A percentile compares a stretch with the other conserved stretches of the same genome.
phyloP scores from a whole-genome alignment of 1,284 basidiomycete genomes.

The Cutaneotrichosporon dermatis region DNA sequence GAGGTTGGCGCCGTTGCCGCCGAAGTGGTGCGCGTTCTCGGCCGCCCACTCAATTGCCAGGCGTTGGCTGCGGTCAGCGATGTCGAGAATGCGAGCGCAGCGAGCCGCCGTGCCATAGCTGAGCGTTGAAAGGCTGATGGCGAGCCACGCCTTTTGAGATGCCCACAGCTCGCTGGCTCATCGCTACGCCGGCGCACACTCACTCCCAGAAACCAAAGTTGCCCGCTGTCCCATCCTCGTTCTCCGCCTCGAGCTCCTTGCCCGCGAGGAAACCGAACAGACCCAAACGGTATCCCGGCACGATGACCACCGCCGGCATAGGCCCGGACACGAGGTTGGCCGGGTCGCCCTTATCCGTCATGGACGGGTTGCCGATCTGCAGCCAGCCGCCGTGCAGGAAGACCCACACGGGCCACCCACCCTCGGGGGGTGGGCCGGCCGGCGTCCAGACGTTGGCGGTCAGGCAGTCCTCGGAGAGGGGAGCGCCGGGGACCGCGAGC shows the following conservation, averaged over 20 bases:
- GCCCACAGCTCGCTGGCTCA: no score
- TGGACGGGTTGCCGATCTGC: conserved; percentile 26
- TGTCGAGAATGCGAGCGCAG: no score
- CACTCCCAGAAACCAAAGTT: conserved; percentile 31
- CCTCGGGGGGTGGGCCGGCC: conserved; percentile 14
- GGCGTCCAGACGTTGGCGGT: conserved; percentile 28
- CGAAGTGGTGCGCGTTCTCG: conserved; percentile 31
- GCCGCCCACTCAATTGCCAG: conserved; percentile 32
- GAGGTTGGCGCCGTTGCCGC: conserved; percentile 34
- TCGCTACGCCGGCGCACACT: conserved; percentile 1
- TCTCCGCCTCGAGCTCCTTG: conserved; percentile 22
- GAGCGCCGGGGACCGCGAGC: conserved; percentile 3
- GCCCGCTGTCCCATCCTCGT: conserved; percentile 20
- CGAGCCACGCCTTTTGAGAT: no score
- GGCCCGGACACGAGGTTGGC: conserved; percentile 13
- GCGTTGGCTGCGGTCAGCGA: conserved; percentile 18
- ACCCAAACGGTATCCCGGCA: conserved; percentile 25
- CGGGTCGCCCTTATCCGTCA: conserved; percentile 23
- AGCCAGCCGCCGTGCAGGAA: conserved; percentile 30
- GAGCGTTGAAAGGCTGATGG: no score
- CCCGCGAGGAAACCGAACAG: conserved; percentile 23
- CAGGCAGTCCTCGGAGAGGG: conserved; percentile 21
- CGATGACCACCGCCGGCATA: conserved; percentile 18
- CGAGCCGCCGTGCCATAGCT: no score
- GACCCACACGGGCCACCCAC: conserved; percentile 25